Evolutionary conservation across 2,329 filamentous ascomycete genomes (phyloP), one percentile per base, ranked within the genome.

Genomic region (Neofusicoccum kwambonambiense): DNA sequence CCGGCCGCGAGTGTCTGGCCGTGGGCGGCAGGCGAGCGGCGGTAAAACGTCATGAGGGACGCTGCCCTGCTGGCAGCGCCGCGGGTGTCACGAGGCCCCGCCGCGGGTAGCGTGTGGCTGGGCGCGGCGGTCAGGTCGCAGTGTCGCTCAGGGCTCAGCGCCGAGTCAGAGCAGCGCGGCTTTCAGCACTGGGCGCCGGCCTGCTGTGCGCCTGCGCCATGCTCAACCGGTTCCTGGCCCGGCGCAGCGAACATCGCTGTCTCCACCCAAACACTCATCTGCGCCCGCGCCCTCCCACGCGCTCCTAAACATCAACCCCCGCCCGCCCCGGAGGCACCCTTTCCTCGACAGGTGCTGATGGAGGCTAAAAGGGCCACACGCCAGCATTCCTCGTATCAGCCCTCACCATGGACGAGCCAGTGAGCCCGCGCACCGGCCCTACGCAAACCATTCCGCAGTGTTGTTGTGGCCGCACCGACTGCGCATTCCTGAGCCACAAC

Each of bases 401-500:
- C 11, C 39, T 44, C 62, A 58, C 42, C 62, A 64, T 64, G 62
- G 62, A 64, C 44, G 51, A 34, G 31, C 62, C 52, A 34, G 51
- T 57, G 34, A 49, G 52, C 44, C 62, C 52, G 52, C 52, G 35
- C 51, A 64, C 62, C 22, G 50, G 51, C 62, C 19, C 51, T 44
- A 34, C 42, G 34, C 45, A 39, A 41, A 71, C 66, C 74, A 76
- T 76, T 75, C 73, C 74, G 49, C 70, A 71, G 54, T 98, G 95
- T 83, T 99, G 94, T 80, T 99, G 94, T 80, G 93, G 93, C 64
- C 88, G 87, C 69, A 76, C 83, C 67, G 88, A 92, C 72, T 98
- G 94, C 78, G 85, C 88, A 70, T 92, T 90, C 75, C 84, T 97
- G 67, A 87, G 87, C 77, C 89, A 93, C 79, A 97, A 94, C 79